Conservation (phyloP, 2,329 filamentous ascomycete species). For the Lecanosticta acicola region DNA sequence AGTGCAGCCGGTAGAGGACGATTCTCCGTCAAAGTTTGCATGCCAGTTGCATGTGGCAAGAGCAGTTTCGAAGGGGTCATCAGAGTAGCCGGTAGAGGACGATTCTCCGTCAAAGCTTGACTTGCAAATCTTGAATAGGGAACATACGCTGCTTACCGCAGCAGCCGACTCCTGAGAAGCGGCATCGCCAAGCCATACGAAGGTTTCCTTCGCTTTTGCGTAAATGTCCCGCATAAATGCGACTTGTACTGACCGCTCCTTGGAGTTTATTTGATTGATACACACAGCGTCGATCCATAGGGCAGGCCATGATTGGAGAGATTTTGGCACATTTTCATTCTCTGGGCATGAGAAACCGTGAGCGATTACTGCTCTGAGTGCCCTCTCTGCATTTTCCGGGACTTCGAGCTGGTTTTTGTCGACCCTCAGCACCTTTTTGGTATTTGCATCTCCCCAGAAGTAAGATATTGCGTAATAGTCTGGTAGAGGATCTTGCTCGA, state of each 20-base stretch:
- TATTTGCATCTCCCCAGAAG: background rate
- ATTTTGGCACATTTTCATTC: too few species aligned
- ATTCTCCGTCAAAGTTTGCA: too few species aligned
- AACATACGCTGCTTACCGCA: background rate
- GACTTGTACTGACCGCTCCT: conserved; percentile 34
- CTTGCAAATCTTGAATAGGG: background rate
- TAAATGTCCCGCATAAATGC: conserved; percentile 35
- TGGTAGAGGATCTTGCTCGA: background rate
- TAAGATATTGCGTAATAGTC: background rate
- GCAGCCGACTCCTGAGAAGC: background rate
- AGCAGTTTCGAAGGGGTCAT: too few species aligned
- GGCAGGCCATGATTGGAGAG: too few species aligned
- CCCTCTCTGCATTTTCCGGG: background rate
- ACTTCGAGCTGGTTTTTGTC: background rate
- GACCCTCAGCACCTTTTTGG: background rate
- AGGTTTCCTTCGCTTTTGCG: conserved; percentile 1
- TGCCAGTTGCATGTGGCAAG: too few species aligned
- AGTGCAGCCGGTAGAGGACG: too few species aligned
- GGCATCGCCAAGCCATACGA: conserved; percentile 12
- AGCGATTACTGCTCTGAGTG: background rate
- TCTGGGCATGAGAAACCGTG: too few species aligned
- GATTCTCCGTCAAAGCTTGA: background rate
- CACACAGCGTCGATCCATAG: conserved; percentile 37
- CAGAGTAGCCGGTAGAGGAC: too few species aligned
- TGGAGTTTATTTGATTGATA: conserved; percentile 28